A percentile compares a stretch with the other conserved stretches of the same genome.
Evolutionary conservation across 805 yeast species (phyloP).

Genomic region (Ascoidea asiatica): DNA sequence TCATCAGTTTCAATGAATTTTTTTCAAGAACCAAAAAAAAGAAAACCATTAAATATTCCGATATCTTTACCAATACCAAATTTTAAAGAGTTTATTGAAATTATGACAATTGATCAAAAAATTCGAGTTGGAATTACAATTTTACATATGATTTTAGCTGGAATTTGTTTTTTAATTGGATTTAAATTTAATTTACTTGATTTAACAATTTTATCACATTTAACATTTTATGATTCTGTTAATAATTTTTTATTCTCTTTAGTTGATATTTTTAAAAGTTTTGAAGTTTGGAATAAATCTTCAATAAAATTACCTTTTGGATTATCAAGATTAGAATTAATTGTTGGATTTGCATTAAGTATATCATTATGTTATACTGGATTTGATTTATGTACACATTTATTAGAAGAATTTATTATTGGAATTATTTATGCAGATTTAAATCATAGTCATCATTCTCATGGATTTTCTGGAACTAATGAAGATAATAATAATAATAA

Average conservation of each 20-base stretch:
- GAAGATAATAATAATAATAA: background rate
- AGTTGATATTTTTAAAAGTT: constrained; percentile 77
- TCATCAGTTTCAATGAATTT: constrained; percentile 93
- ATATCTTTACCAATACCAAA: constrained; percentile 35
- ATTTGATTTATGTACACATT: constrained; percentile 74
- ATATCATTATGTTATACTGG: constrained; percentile 85
- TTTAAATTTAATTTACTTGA: constrained; percentile 41
- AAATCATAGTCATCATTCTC: constrained; percentile 17
- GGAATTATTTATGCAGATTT: constrained; percentile 13
- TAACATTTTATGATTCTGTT: constrained; percentile 75
- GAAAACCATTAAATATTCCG: constrained; percentile 69
- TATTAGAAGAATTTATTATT: constrained; percentile 59
- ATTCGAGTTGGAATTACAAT: constrained; percentile 44
- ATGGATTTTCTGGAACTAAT: background rate
- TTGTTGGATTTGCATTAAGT: constrained; percentile 77
- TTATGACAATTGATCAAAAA: constrained; percentile 46
- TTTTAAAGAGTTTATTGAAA: constrained; percentile 42
- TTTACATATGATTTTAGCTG: constrained; percentile 41
- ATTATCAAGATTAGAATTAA: constrained; percentile 76
- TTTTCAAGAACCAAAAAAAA: constrained; percentile 80
- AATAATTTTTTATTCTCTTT: constrained; percentile 56
- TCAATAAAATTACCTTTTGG: constrained; percentile 88
- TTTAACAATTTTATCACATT: constrained; percentile 70
- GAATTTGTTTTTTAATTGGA: constrained; percentile 47
- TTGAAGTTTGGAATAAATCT: constrained; percentile 80